Base-by-base conservation (phyloP, 306 rosid genomes). In the Biancaea sappan region DNA sequence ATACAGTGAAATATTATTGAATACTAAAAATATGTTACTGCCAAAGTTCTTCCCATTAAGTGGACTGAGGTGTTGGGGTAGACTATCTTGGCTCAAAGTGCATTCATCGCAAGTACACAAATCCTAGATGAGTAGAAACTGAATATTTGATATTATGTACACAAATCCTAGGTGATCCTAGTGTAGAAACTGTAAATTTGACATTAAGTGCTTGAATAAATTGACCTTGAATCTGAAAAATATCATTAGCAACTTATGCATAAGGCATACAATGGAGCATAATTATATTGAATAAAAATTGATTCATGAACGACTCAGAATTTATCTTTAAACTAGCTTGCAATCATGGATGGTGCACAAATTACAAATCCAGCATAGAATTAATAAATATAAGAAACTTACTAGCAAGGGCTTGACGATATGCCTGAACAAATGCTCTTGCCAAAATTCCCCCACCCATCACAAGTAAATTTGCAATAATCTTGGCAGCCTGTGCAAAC, bases 321-420 rank as follows among this genome's bases (percentile, higher is more conserved):
- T 8, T 31, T 31, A 72, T 56, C 35, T 47, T 31, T 40, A 48
- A 65, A 47, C 48, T 18, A 32, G 37, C 61, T 59, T 14, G 28
- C 48, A 60, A 16, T 10, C 38, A 48, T 26, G n/a, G 37, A 15
- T 29, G 34, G n/a, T 10, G 13, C 32, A 48, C 28, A 76, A 35
- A 67, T 76, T 66, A 19, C 64, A 77, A 18, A 64, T 32, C 62
- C 26, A 52, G 18, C 46, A 71, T 9, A 22, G 34, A 25, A 60
- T 43, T 13, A 19, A 12, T 18, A 44, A 15, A 46, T 44, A 35
- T 8, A 66, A 57, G 66, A 77, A 40, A 66, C 93, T 84, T 84
- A 93, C 98, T 90, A 8, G 88, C 12, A 74, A 93, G 86, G 0
- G 97, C 98, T 80, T 91, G 93, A 78, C 90, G 98, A 77, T 91